Conservation (phyloP, 83 land plant species). For the Diphasiastrum complanatum region DNA sequence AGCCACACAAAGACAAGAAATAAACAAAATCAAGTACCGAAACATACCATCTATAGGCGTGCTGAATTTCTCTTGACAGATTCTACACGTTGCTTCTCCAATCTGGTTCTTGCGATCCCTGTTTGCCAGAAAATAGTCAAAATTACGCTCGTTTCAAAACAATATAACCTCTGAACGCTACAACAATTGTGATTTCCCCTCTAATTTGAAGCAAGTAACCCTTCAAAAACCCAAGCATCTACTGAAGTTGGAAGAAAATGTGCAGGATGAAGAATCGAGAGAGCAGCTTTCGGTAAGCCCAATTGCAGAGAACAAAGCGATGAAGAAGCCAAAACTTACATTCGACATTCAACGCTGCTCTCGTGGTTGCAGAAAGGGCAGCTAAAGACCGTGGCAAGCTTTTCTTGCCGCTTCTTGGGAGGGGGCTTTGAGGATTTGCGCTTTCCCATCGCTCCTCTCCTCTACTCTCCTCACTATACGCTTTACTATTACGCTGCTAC, state of each 20-base stretch:
- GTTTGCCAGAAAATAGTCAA: slow-evolving; percentile 19
- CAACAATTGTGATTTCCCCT: neutral
- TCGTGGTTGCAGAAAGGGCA: slow-evolving; percentile 98
- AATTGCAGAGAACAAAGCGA: slow-evolving; percentile 3
- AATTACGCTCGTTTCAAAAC: no score
- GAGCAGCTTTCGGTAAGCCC: no score
- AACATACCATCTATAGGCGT: slow-evolving; percentile 56
- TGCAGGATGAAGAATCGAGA: no score
- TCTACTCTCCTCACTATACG: no score
- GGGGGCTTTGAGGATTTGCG: slow-evolving; percentile 80
- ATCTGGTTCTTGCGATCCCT: slow-evolving; percentile 74
- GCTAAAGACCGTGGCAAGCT: slow-evolving; percentile 76
- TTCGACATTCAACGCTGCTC: slow-evolving; percentile 81
- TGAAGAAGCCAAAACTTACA: slow-evolving; percentile 42
- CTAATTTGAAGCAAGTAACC: neutral
- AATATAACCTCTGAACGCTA: neutral
- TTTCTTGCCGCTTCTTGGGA: slow-evolving; percentile 73
- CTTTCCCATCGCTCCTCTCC: slow-evolving; percentile 62
- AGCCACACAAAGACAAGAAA: neutral
- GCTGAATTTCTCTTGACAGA: slow-evolving; percentile 79
- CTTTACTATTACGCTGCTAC: no score
- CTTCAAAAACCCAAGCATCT: neutral
- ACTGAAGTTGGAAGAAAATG: neutral
- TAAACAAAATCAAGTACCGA: neutral
- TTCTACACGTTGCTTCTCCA: slow-evolving; percentile 69